phyloP scores from a whole-genome alignment of 1,284 basidiomycete species.

The Cryptococcus hybrid region DNA sequence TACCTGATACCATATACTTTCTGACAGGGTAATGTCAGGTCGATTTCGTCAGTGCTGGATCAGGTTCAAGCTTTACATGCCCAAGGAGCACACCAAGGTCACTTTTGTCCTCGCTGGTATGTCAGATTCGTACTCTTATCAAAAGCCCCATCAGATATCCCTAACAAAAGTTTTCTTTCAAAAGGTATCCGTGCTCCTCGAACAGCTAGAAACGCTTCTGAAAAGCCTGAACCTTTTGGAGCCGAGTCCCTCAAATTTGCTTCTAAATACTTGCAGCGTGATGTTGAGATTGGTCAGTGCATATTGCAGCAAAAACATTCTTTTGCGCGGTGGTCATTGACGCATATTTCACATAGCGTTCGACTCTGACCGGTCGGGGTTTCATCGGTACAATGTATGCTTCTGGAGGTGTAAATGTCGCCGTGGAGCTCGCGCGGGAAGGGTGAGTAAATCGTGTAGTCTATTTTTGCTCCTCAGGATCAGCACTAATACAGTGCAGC shows the following conservation, averaged over 20 bases:
- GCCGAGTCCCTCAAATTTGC: constrained; percentile 79
- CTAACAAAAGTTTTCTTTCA: too few species aligned
- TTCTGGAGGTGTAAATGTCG: constrained; percentile 70
- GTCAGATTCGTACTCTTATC: background rate
- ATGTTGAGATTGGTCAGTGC: constrained; percentile 72
- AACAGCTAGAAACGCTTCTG: constrained; percentile 71
- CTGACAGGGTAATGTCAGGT: constrained; percentile 43
- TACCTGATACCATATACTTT: too few species aligned
- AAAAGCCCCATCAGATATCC: too few species aligned
- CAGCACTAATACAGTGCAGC: constrained; percentile 19
- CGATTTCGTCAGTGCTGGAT: constrained; percentile 90
- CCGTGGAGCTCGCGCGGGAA: constrained; percentile 76
- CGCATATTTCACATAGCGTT: constrained; percentile 54
- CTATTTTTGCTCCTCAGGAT: background rate
- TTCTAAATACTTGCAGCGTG: constrained; percentile 84
- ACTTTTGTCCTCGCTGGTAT: constrained; percentile 78
- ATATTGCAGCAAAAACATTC: too few species aligned
- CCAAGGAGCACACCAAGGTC: constrained; percentile 86
- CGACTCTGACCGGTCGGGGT: constrained; percentile 89
- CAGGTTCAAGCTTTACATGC: constrained; percentile 87
- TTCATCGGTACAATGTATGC: constrained; percentile 89
- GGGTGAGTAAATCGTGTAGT: constrained; percentile 52
- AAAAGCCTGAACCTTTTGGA: constrained; percentile 89
- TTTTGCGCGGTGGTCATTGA: constrained; percentile 4
- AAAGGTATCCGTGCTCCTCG: constrained; percentile 76